Conservation (phyloP, 2,329 filamentous ascomycete species). For the Nigrospora oryzae region DNA sequence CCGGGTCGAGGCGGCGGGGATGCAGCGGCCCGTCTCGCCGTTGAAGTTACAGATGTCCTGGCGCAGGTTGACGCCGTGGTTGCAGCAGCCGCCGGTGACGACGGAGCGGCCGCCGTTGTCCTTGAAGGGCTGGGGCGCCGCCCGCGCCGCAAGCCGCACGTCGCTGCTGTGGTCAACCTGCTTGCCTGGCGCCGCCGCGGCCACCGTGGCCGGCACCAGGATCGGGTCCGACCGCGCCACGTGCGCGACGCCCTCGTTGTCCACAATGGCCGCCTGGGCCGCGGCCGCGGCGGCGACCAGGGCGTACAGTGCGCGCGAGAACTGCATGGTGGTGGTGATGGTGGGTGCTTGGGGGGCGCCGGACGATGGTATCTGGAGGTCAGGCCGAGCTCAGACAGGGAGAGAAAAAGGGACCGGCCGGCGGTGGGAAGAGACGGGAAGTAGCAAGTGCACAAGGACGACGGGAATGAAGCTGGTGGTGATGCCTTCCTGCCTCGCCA, state of each 20-base stretch:
- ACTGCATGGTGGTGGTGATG: too few species aligned
- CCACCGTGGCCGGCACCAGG: neutral
- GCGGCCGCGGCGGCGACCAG: neutral
- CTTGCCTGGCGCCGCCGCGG: too few species aligned
- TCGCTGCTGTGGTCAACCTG: neutral
- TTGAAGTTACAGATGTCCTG: neutral
- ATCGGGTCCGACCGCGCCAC: neutral
- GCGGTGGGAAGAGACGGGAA: too few species aligned
- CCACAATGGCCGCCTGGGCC: neutral
- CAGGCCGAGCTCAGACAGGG: too few species aligned
- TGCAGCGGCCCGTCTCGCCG: neutral
- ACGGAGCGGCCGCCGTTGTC: neutral
- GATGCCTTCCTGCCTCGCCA: too few species aligned
- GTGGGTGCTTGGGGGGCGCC: too few species aligned
- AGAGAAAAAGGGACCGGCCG: too few species aligned
- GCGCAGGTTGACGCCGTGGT: neutral
- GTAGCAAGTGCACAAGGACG: too few species aligned
- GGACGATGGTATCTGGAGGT: too few species aligned
- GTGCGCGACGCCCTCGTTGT: neutral
- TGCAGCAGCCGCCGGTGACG: neutral
- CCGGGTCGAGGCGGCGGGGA: neutral
- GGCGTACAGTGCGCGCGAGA: neutral
- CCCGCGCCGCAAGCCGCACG: neutral
- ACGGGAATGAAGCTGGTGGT: too few species aligned
- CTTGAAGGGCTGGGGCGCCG: neutral